Evolutionary conservation across 2,329 filamentous ascomycete species (phyloP), one percentile per base, ranked within the genome.

Genomic region (Pestalotiopsis sp.): DNA sequence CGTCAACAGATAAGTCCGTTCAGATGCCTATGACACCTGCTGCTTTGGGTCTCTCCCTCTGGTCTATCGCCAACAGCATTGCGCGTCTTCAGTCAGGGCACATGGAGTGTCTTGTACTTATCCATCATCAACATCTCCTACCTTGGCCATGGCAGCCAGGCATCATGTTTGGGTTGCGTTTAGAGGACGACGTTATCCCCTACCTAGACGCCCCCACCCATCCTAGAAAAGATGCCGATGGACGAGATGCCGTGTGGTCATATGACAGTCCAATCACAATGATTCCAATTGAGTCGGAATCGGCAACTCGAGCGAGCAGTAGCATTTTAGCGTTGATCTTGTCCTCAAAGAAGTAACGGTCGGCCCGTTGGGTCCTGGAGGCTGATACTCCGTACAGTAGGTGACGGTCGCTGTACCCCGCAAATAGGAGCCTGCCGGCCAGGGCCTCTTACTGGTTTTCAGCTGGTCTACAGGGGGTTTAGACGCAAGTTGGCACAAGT

Each of bases 271-370:
- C 59, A 62, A 62, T 62, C 59, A 62, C 27, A 36, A 5, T 13
- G 36, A 62, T 62, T 62, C 59, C 59, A 36, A 38, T 62, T 41
- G 59, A 62, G 36, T 62, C 59, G 59, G 59, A 62, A 62, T 36
- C 59, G 59, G 59, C 59, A 62, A 62, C 59, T 62, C 20, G 17
- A n/a, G 41, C 41, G 17, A 39, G 14, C n/a, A 59, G 20, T 14
- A 12, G 11, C 4, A 59, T 17, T 31, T n/a, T 62, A 38, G 59
- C 27, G 27, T 20, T 38, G 59, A 36, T 62, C 59, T 62, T 38
- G 27, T n/a, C 17, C 45, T 52, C 45, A 20, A 52, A 52, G 5
- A 17, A 52, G 45, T 52, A 52, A 52, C 45, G 45, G 14, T 52
- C 45, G 45, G 45, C 45, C 45, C 45, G 45, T 20, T 52, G 45